Percentiles rank a stretch among this genome's conserved stretches.
phyloP scores from a whole-genome alignment of 352 stramenopile genomes.

The Phytophthora idaei region DNA sequence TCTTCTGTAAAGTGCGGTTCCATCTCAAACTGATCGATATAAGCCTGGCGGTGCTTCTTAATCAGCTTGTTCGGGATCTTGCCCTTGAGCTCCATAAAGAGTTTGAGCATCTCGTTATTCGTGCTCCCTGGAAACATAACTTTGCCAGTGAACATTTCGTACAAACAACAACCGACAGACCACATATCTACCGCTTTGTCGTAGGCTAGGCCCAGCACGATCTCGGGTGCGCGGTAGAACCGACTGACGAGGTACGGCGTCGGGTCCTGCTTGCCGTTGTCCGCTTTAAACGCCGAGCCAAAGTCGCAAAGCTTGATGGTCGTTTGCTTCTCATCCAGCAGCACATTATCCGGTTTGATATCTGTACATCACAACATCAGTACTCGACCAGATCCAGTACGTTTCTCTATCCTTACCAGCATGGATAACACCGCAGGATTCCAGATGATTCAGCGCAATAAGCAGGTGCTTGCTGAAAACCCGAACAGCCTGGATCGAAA shows the following conservation, averaged over 20 bases:
- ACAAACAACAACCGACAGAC: constrained; percentile 96
- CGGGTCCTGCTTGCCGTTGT: constrained; percentile 91
- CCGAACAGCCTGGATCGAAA: constrained; percentile 85
- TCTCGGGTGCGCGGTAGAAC: constrained; percentile 98
- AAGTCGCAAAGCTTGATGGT: constrained; percentile 98
- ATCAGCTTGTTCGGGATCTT: constrained; percentile 88
- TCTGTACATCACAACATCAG: constrained; percentile 56
- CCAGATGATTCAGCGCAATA: constrained; percentile 78
- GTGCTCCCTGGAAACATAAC: constrained; percentile 96
- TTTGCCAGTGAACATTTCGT: constrained; percentile 98
- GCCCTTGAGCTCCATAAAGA: constrained; percentile 97
- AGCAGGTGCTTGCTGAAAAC: constrained; percentile 85
- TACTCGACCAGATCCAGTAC: constrained; percentile 3
- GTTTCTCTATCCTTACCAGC: constrained; percentile 59
- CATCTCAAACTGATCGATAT: constrained; percentile 84
- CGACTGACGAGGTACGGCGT: constrained; percentile 99
- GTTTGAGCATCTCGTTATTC: constrained; percentile 98
- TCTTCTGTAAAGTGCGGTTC: constrained; percentile 90
- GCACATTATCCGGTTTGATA: constrained; percentile 98
- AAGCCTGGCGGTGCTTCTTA: constrained; percentile 78
- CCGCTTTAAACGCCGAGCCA: constrained; percentile 95
- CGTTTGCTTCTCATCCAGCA: constrained; percentile 95
- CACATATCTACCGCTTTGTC: constrained; percentile 98
- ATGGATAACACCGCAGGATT: constrained; percentile 91
- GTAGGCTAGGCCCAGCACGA: constrained; percentile 91